These are phyloP conservation scores for Rhinocladiella mackenziei DNA, from an alignment of 2,329 filamentous ascomycete genomes.

Conservation along the genomic window DNA sequence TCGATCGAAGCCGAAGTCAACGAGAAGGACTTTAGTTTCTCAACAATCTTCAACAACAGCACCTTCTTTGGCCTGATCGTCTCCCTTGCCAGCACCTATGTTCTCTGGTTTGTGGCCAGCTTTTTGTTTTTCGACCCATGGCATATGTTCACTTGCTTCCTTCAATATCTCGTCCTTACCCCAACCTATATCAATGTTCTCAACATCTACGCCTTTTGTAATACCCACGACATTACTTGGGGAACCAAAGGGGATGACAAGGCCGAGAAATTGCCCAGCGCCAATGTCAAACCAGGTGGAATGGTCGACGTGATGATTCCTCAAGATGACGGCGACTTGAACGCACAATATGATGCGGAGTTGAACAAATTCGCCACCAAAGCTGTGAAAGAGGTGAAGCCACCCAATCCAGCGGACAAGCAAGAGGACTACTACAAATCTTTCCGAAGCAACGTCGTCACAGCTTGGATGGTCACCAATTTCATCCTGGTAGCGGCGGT, in stretches of 20 bases:
- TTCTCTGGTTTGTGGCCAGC: conserved; percentile 87
- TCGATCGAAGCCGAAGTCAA: conserved; percentile 71
- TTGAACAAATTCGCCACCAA: conserved; percentile 70
- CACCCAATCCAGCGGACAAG: conserved; percentile 59
- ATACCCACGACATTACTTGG: conserved; percentile 97
- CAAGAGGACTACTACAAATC: conserved; percentile 99
- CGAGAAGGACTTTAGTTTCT: conserved; percentile 61
- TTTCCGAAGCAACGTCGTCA: conserved; percentile 84
- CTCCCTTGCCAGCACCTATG: conserved; percentile 84
- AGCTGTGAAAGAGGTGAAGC: conserved; percentile 61
- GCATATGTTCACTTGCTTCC: conserved; percentile 95
- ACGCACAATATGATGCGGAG: conserved; percentile 90
- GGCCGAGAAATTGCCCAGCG: conserved; percentile 80
- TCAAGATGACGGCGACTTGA: conserved; percentile 89
- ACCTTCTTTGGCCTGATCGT: conserved; percentile 93
- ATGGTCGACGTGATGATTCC: conserved; percentile 86
- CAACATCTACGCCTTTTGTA: conserved; percentile 98
- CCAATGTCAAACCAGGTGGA: conserved; percentile 85
- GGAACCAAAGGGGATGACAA: conserved; percentile 98
- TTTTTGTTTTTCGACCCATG: conserved; percentile 96
- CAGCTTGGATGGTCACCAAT: conserved; percentile 96
- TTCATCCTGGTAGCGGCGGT: conserved; percentile 83
- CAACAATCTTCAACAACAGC: conserved; percentile 74
- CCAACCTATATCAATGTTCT: conserved; percentile 98
- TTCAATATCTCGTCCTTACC: conserved; percentile 91